These are phyloP conservation scores for Phytophthora kernoviae DNA, from an alignment of 352 stramenopile genomes.

Conservation along the genomic window DNA sequence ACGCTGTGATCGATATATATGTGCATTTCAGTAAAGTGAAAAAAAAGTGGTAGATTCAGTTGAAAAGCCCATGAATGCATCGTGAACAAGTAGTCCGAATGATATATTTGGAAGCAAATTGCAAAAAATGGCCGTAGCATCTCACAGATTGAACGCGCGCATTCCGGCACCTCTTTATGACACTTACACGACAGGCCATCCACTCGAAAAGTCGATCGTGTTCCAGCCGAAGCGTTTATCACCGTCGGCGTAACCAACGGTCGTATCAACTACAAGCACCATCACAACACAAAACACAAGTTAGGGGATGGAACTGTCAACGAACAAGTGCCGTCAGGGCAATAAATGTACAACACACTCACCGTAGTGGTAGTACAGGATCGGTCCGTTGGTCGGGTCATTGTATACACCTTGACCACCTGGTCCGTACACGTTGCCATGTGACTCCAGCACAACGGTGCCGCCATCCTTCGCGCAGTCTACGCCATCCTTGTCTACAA, in stretches of 20 bases:
- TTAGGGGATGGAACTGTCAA: conserved; percentile 1
- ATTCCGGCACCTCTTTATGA: no score
- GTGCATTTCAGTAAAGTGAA: background rate
- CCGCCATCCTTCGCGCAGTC: conserved; percentile 40
- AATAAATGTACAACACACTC: conserved; percentile 1
- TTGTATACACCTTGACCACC: conserved; percentile 52
- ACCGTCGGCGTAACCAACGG: conserved; percentile 45
- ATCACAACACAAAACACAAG: conserved; percentile 1
- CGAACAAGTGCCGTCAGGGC: background rate
- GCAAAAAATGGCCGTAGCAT: background rate
- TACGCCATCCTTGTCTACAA: conserved; percentile 40
- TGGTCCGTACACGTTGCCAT: conserved; percentile 45
- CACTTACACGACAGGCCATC: conserved; percentile 45
- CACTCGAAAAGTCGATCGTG: conserved; percentile 45
- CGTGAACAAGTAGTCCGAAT: no score
- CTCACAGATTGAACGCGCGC: background rate
- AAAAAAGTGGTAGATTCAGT: conserved; percentile 2
- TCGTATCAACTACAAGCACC: conserved; percentile 41
- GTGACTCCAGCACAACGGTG: conserved; percentile 44
- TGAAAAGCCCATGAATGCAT: no score
- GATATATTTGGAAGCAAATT: no score
- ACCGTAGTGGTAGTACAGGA: conserved; percentile 66
- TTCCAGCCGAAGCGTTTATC: conserved; percentile 60
- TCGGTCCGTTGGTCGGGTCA: conserved; percentile 43
- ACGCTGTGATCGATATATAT: background rate